A percentile compares a stretch with the other conserved stretches of the same genome.
Evolutionary conservation across 2,329 filamentous ascomycete species (phyloP).

Genomic region (Colletotrichum tanaceti): DNA sequence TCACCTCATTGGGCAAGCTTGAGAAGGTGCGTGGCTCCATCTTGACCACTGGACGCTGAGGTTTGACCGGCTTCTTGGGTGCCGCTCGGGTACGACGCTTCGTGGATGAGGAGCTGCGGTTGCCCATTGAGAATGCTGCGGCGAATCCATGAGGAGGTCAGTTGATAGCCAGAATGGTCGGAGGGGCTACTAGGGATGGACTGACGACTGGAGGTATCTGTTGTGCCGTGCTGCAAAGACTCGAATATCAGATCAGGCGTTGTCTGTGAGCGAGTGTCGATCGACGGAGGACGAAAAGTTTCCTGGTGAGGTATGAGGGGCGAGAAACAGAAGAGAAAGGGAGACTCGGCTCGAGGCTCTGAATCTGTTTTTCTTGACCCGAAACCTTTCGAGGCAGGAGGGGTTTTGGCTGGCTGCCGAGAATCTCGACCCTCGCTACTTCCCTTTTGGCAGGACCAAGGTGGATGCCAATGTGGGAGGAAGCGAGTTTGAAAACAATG

Average conservation of each 20-base stretch:
- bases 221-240: background rate
- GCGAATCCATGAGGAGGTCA: background rate
- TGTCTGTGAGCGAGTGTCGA: background rate
- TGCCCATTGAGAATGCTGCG: background rate
- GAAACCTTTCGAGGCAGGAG: background rate
- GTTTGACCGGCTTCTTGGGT: background rate
- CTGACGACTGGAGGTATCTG: background rate
- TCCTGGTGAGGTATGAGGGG: background rate
- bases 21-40: background rate
- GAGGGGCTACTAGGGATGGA: background rate
- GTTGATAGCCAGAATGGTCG: background rate
- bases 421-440: background rate
- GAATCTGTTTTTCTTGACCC: background rate
- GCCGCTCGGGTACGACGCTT: background rate
- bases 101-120: background rate
- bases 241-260: background rate
- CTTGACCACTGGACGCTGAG: background rate
- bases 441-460: background rate
- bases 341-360: no score
- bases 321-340: no score
- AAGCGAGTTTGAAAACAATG: background rate
- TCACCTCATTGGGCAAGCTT: conserved; percentile 24
- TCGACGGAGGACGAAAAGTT: background rate
- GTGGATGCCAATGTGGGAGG: background rate
- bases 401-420: no score